Base-by-base conservation (phyloP, 371 early-diverging fungal genomes). In the Entomophthora muscae region DNA sequence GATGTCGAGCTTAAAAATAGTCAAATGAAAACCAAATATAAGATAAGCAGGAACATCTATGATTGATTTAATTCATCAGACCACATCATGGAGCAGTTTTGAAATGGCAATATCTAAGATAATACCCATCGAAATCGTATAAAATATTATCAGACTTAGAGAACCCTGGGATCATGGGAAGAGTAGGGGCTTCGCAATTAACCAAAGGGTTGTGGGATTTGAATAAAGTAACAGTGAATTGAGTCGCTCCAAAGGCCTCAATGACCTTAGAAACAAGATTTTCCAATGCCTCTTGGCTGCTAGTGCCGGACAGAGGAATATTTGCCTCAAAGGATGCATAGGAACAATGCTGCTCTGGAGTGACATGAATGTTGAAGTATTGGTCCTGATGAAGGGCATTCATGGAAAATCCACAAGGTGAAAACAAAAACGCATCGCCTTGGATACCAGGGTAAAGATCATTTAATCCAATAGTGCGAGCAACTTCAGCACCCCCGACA, bases 321-420 rank as follows among this genome's bases (percentile, higher is more conserved):
- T 89, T 91, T 57, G 91, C 89, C 75, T 95, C 96, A 70, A 95
- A 93, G 52, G 90, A 89, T 33, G 96, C 96, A 69, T 94, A 95
- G n/a, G 94, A 93, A 82, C 92, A 95, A 66, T 80, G 75, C 24
- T 80, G 83, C 73, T 95, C 96, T n/a, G 96, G 96, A n/a, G 96
- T 95, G n/a, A 95, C 95, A 68, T 95, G 96, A 71, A 93, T 85
- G n/a, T 89, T 93, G 70, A 81, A 94, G 73, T 94, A 95, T 65
- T 86, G 79, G 51, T 80, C 84, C 13, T 76, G 73, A 65, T 78
- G 80, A n/a, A 94, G 71, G 1, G 88, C 93, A 69, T 95, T 94
- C 68, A 88, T 78, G 17, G 93, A 93, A 70, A 90, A 94, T 3
- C 96, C 95, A 70, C 95, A 94, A 2, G 96, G 96, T 53, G 86